Evolutionary conservation across 208 protist genomes (phyloP).

Genomic region (Porcisia hertigi): DNA sequence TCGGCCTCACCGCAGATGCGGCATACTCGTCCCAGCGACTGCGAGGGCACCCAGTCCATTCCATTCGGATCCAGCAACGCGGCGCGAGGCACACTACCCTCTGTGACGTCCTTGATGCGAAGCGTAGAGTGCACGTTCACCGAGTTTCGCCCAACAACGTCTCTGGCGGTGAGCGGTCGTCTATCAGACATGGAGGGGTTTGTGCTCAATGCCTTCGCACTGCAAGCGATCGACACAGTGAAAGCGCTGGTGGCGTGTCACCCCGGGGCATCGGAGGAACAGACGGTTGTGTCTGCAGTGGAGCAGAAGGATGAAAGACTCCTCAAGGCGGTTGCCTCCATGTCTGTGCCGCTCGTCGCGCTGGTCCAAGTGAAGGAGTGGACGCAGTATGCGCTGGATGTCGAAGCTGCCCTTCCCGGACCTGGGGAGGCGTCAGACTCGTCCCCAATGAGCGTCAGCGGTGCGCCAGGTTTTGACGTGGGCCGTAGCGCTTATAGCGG

Average conservation of each 20-base stretch:
- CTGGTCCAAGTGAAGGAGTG: slow-evolving; percentile 11
- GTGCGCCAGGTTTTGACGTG: not conserved
- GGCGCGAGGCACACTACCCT: not conserved
- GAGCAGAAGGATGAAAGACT: not conserved
- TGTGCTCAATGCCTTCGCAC: slow-evolving; percentile 7
- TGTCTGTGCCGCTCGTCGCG: slow-evolving; percentile 8
- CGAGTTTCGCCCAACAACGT: not conserved
- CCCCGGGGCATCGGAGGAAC: slow-evolving; percentile 13
- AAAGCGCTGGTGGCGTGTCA: not conserved
- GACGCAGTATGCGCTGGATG: not conserved
- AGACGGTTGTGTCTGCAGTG: slow-evolving; percentile 9
- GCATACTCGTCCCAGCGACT: not conserved
- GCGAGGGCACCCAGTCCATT: not conserved
- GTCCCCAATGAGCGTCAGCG: not conserved
- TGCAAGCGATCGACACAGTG: not conserved
- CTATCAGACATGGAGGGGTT: not conserved
- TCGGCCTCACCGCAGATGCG: not conserved
- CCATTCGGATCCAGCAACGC: not conserved
- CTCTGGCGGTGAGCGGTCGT: not conserved
- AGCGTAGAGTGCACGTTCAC: not conserved
- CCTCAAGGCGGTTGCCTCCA: not conserved
- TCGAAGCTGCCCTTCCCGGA: not conserved
- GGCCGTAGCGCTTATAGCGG: not conserved
- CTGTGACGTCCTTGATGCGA: not conserved
- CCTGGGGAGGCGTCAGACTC: not conserved